phyloP scores from a whole-genome alignment of 2,329 filamentous ascomycete species.

The Penicillium sp. region DNA sequence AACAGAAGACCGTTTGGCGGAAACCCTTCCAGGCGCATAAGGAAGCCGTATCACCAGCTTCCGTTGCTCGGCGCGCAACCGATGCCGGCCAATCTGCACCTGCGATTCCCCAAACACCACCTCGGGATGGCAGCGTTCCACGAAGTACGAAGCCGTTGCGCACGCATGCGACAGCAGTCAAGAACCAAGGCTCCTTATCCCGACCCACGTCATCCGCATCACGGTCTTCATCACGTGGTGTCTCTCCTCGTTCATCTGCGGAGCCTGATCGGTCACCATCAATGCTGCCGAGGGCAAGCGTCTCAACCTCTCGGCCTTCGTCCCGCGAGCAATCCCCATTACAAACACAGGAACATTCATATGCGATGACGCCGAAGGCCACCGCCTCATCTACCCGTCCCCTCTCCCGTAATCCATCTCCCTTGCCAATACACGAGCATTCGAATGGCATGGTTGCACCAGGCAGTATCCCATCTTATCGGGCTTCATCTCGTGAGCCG shows the following conservation, averaged over 20 bases:
- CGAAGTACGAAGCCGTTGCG: constrained; percentile 28
- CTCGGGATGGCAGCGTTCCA: constrained; percentile 29
- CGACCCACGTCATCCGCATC: constrained; percentile 29
- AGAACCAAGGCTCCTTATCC: constrained; percentile 31
- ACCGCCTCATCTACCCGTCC: constrained; percentile 14
- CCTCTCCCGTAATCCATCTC: constrained; percentile 6
- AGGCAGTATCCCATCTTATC: constrained; percentile 5
- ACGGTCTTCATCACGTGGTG: constrained; percentile 22
- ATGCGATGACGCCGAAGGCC: constrained; percentile 10
- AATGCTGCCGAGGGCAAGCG: constrained; percentile 12
- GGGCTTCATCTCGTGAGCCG: constrained; percentile 9
- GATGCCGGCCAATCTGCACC: constrained; percentile 31
- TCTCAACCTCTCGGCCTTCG: constrained; percentile 20
- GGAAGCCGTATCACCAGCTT: constrained; percentile 37
- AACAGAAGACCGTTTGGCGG: constrained; percentile 51
- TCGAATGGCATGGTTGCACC: constrained; percentile 2
- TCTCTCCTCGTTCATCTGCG: constrained; percentile 22
- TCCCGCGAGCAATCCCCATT: constrained; percentile 22
- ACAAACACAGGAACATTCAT: constrained; percentile 7
- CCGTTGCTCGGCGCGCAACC: constrained; percentile 24
- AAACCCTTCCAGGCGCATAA: constrained; percentile 59
- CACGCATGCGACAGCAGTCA: constrained; percentile 33
- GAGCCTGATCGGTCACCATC: constrained; percentile 18
- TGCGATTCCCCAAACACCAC: constrained; percentile 30
- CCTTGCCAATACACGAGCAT: constrained; percentile 2